Percentiles rank a stretch among this genome's conserved stretches.
Conservation (phyloP, 1,284 basidiomycete species). For the Ceratobasidium sp. region DNA sequence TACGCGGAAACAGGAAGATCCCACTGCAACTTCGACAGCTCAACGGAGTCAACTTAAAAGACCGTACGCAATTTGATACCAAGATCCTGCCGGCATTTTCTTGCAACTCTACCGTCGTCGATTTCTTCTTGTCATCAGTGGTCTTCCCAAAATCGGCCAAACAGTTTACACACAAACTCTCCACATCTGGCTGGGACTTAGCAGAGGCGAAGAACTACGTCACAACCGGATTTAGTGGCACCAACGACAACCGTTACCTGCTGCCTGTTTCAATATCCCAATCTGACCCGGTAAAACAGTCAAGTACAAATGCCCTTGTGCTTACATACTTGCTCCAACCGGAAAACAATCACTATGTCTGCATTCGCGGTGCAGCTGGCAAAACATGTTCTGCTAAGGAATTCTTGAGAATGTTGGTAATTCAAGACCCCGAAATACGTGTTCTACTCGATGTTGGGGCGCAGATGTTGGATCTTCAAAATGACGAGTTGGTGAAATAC, state of each 20-base stretch:
- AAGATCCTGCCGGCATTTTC: conserved; percentile 60
- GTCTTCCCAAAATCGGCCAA: conserved; percentile 68
- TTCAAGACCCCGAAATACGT: conserved; percentile 59
- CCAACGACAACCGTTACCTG: conserved; percentile 68
- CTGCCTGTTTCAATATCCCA: conserved; percentile 66
- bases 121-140: conserved; percentile 66
- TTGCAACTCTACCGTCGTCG: conserved; percentile 61
- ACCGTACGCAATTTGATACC: conserved; percentile 58
- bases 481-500: conserved; percentile 59
- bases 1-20: conserved; percentile 52
- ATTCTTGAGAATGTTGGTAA: conserved; percentile 59
- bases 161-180: conserved; percentile 65
- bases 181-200: conserved; percentile 69
- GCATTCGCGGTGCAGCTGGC: conserved; percentile 51
- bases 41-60: conserved; percentile 63
- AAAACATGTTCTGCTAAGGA: conserved; percentile 54
- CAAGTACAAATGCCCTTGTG: conserved; percentile 67
- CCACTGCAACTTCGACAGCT: conserved; percentile 57
- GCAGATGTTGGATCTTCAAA: conserved; percentile 69
- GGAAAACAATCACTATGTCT: conserved; percentile 63
- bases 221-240: conserved; percentile 71
- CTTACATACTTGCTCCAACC: conserved; percentile 62
- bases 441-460: conserved; percentile 71
- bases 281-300: conserved; percentile 61
- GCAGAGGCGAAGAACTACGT: conserved; percentile 59